Base-by-base conservation (phyloP, 768 basidiomycete species). In the Rhizopogon rudus region DNA sequence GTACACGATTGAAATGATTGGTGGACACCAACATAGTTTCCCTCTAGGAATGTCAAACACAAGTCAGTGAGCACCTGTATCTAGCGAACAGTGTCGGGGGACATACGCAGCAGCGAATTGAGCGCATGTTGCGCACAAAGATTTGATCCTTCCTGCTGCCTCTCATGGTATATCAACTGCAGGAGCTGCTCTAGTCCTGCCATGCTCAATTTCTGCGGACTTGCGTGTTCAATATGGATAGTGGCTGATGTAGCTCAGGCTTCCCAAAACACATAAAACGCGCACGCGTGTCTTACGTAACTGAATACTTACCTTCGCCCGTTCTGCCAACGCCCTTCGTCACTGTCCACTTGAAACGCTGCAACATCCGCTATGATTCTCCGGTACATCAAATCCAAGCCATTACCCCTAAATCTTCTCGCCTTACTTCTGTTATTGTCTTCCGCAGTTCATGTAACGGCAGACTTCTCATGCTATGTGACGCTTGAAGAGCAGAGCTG, bases 91-190 rank as follows among this genome's bases (percentile, higher is more conserved):
- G 20, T 3, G 35, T 37, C 31, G 8, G 5, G 56, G 50, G 43
- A 65, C 64, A 44, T 62, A 92, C 91, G 91, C 31, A 93, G 76
- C 17, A 93, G 75, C 16, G 81, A 81, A 66, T 93, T 93, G 33
- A 93, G 75, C 7, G 91, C 89, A 71, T 93, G 89, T 65, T 93
- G 91, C 12, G 91, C 91, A 66, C 91, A 93, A 31, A 93, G 79
- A 81, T 88, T 88, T 2, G 89, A 91, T 22, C 88, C 89, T 54
- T 71, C 59, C 65, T 91, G 80, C 68, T 93, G 91, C 57, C 68
- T 80, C 65, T 93, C 90, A 68, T 91, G 88, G 67, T 92, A 92
- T 55, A 93, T 87, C 9, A 78, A 65, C 7, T 75, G 66, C 12
- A 75, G 60, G 9, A 92, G 75, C 29, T 61, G 62, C 60, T 87